phyloP scores from a whole-genome alignment of 176 grass and related monocot species.

The Hsuehochloa calcarea region DNA sequence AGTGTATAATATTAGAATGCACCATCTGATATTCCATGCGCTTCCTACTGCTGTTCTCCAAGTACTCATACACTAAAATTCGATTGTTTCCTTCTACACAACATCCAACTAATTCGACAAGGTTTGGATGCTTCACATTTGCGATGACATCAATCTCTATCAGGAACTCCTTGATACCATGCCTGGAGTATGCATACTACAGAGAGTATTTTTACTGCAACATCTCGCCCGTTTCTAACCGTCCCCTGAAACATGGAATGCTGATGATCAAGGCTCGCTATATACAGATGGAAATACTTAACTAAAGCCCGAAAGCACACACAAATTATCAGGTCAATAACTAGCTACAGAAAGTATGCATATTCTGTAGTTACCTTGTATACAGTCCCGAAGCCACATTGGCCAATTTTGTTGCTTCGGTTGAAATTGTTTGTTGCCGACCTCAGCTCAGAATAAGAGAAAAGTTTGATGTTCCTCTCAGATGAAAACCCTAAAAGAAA shows the following conservation, averaged over 20 bases:
- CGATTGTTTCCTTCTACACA: not conserved
- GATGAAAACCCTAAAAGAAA: not conserved
- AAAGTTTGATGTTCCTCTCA: conserved; percentile 29
- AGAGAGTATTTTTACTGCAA: conserved; percentile 24
- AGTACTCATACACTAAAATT: conserved; percentile 11
- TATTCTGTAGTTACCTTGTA: conserved; percentile 16
- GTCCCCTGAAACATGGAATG: not conserved
- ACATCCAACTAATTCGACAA: not conserved
- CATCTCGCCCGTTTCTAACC: not conserved
- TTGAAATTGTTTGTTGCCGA: conserved; percentile 38
- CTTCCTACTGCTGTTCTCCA: conserved; percentile 8
- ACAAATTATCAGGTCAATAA: too few species aligned
- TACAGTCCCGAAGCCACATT: conserved; percentile 30
- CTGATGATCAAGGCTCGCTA: too few species aligned
- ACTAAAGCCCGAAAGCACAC: too few species aligned
- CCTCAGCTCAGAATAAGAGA: conserved; percentile 34
- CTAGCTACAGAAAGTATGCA: too few species aligned
- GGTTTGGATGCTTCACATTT: conserved; percentile 20
- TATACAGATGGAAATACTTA: too few species aligned
- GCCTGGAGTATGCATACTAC: not conserved
- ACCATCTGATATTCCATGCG: too few species aligned
- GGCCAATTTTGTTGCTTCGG: conserved; percentile 13
- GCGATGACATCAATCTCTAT: conserved; percentile 22
- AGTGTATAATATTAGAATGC: too few species aligned
- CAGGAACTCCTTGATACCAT: conserved; percentile 17